Conservation (phyloP, 164 flowering plant genomes). For the Vitis riparia region DNA sequence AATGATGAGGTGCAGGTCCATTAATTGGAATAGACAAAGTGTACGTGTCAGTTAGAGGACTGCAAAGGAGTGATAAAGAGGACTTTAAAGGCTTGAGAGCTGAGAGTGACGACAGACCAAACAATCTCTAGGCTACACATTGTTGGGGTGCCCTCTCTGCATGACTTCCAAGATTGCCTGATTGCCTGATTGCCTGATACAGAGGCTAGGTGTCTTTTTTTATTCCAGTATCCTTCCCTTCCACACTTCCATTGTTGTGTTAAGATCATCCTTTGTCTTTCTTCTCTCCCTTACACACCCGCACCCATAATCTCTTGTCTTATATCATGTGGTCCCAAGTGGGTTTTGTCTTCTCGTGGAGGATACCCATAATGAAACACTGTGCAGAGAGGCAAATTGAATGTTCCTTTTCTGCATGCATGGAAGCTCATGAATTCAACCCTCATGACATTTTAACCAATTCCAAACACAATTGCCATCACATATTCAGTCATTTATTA, state of each 20-base stretch:
- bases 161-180: conserved; percentile 10
- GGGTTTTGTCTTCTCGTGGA: conserved; percentile 6
- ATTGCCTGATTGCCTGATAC: conserved; percentile 1
- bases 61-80: conserved; percentile 2
- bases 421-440: not conserved
- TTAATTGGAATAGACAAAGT: conserved; percentile 22
- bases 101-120: conserved; percentile 10
- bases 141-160: not conserved
- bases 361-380: not conserved
- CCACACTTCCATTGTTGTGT: not conserved
- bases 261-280: not conserved
- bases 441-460: not conserved
- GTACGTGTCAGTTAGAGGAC: conserved; percentile 29
- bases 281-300: not conserved
- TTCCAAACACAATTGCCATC: too few species aligned
- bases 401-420: not conserved
- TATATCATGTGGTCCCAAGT: conserved; percentile 14
- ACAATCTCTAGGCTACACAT: not conserved
- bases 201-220: not conserved
- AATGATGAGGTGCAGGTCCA: conserved; percentile 13
- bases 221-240: not conserved
- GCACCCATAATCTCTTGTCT: not conserved
- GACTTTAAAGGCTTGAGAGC: not conserved
- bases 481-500: too few species aligned
- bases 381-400: conserved; percentile 17